Evolutionary conservation across 23 red algal genomes (phyloP), one percentile per base, ranked within the genome.

Genomic region (Pyropia haitanensis): DNA sequence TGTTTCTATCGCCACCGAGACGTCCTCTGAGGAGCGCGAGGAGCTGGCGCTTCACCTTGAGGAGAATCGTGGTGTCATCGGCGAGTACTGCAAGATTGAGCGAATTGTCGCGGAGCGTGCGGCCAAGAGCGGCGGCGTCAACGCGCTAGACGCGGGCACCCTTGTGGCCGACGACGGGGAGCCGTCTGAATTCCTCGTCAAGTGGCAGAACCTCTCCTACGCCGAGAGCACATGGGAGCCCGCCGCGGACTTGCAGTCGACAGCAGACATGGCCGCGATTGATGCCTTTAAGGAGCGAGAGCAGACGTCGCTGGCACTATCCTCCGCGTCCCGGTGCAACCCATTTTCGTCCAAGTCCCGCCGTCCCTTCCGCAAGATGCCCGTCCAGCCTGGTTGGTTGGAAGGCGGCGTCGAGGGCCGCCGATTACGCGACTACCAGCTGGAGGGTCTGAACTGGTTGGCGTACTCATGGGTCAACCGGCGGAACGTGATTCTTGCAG

Each of bases 401-500:
- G 72, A 82, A 52, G 79, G 81, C 34, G 57, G 57, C 10, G 46
- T 19, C 14, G 81, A 95, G 33, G 90, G 90, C 26, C 82, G 90
- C 49, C 86, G 64, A 31, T 68, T 95, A 52, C 77, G 90, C 49
- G 81, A 87, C n/a, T 95, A 95, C 60, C 90, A 95, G 60, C 65
- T 95, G 23, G 74, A 72, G 14, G 90, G 90, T 44, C 64, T 95
- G 19, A 95, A 95, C 53, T 95, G 78, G 34, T 66, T 95, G 9
- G 75, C 90, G 2, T 88, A 77, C 66, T 68, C 74, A 6, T 95
- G 90, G 90, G 75, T 77, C 9, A 87, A 95, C 49, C 68, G 76
- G 3, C 68, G 72, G 28, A 95, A 95, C 26, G 81, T 95, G 24
- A 95, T 95, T 64, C 74, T 95, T 26, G 90, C 90, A 5, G 90